phyloP scores from a whole-genome alignment of 192 early-diverging fungal genomes.

The Coemansia sp. region DNA sequence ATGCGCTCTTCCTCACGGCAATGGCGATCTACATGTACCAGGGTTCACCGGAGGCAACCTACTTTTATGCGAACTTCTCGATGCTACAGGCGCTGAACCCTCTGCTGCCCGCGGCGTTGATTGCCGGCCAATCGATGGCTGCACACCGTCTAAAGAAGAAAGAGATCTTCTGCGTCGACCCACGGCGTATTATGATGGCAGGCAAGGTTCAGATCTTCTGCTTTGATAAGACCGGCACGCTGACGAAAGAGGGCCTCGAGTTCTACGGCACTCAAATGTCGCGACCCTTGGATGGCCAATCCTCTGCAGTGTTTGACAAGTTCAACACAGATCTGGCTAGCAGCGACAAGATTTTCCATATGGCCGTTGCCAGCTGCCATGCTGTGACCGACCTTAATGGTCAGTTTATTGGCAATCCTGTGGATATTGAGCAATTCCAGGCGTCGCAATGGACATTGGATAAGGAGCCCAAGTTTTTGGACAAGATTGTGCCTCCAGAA shows the following conservation, averaged over 20 bases:
- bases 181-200: conserved; percentile 63
- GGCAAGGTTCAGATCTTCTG: conserved; percentile 70
- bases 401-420: conserved; percentile 61
- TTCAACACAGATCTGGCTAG: conserved; percentile 11
- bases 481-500: conserved; percentile 37
- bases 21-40: conserved; percentile 47
- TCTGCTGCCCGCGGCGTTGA: conserved; percentile 65
- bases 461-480: conserved; percentile 39
- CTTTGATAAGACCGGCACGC: conserved; percentile 68
- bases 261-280: conserved; percentile 48
- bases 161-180: conserved; percentile 69
- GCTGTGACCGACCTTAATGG: conserved; percentile 55
- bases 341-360: conserved; percentile 17
- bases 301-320: conserved; percentile 7
- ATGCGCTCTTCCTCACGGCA: conserved; percentile 55
- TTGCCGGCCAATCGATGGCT: conserved; percentile 69
- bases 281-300: neutral
- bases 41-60: conserved; percentile 52
- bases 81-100: conserved; percentile 67
- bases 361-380: conserved; percentile 58
- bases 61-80: conserved; percentile 70
- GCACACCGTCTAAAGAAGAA: conserved; percentile 56
- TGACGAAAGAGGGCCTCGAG: conserved; percentile 66
- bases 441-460: conserved; percentile 34
- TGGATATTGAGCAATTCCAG: conserved; percentile 71